Evolutionary conservation across 2,329 filamentous ascomycete species (phyloP).

Genomic region (Phaeosphaeria sp.): DNA sequence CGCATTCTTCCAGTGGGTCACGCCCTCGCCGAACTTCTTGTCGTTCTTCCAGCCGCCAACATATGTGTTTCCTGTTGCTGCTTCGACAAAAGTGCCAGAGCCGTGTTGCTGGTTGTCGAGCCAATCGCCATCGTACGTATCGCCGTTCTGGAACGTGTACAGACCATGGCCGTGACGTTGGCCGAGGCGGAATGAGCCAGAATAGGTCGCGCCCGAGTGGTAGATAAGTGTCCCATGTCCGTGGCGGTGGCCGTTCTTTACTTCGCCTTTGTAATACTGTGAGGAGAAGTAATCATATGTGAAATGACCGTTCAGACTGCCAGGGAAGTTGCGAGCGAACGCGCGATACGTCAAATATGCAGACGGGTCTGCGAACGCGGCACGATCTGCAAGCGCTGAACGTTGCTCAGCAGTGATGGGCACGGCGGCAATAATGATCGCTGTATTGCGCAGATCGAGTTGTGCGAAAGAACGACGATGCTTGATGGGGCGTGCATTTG

Average conservation of each 20-base stretch:
- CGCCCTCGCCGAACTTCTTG: constrained; percentile 66
- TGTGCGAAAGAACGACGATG: constrained; percentile 42
- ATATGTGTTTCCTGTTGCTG: constrained; percentile 65
- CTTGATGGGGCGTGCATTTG: constrained; percentile 34
- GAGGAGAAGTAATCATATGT: constrained; percentile 62
- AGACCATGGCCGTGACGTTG: constrained; percentile 62
- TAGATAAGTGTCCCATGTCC: constrained; percentile 63
- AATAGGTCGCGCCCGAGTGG: constrained; percentile 62
- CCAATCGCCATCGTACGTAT: constrained; percentile 65
- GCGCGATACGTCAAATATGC: constrained; percentile 54
- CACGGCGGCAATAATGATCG: constrained; percentile 41
- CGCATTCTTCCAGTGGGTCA: constrained; percentile 67
- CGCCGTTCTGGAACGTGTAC: constrained; percentile 69
- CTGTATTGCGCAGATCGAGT: constrained; percentile 38
- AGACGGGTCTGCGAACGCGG: constrained; percentile 42
- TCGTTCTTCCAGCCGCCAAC: constrained; percentile 67
- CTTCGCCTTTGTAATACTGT: constrained; percentile 62
- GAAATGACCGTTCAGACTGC: constrained; percentile 51
- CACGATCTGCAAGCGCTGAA: constrained; percentile 38
- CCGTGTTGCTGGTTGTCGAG: constrained; percentile 69
- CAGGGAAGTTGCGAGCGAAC: constrained; percentile 52
- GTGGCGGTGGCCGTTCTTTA: constrained; percentile 56
- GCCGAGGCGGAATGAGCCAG: constrained; percentile 60
- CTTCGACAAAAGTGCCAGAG: constrained; percentile 63
- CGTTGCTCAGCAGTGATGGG: constrained; percentile 38